Base-by-base conservation (phyloP, 768 basidiomycete genomes). In the Mrakia frigida region DNA sequence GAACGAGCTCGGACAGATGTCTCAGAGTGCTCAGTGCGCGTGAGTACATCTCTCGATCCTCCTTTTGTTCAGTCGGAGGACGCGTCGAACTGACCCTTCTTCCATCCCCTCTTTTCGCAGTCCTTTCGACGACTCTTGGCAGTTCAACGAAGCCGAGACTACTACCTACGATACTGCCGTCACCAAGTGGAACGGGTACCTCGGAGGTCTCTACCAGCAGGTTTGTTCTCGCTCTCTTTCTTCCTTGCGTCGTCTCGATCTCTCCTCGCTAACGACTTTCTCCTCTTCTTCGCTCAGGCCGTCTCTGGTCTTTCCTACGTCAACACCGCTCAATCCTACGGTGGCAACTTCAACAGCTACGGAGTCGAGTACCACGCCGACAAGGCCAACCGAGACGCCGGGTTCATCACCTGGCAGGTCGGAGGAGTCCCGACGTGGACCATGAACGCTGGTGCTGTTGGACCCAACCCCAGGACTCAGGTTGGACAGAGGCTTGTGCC, bases 321-420 rank as follows among this genome's bases (percentile, higher is more conserved):
- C 50, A 18, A 23, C 28, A 60, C 65, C 16, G n/a, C 63, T n/a
- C 18, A 43, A 28, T 31, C 87, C 73, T 93, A 93, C 78, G 85
- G 85, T 74, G 88, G 87, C 31, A 80, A 85, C 71, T 93, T 87
- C 79, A 86, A 86, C 2, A 85, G 86, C 14, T 93, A 91, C 80
- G 92, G 88, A 0, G 92, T 88, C 79, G 95, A 97, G 82, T 91
- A 88, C 85, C 94, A 88, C 88, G 87, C 89, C 53, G 86, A 93
- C 82, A 89, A 89, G n/a, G 88, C 83, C 69, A 80, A 88, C 74
- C 86, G 91, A 25, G 79, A 85, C 10, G 85, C 89, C n/a, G 91
- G 92, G 14, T 92, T 91, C 80, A 88, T 97, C 72, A 90, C 91
- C 3, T 98, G 95, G 94, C 89, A 87, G 68, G 88, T 88, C 77